Conservation (phyloP, 1,284 basidiomycete genomes). For the Ganoderma boninense region DNA sequence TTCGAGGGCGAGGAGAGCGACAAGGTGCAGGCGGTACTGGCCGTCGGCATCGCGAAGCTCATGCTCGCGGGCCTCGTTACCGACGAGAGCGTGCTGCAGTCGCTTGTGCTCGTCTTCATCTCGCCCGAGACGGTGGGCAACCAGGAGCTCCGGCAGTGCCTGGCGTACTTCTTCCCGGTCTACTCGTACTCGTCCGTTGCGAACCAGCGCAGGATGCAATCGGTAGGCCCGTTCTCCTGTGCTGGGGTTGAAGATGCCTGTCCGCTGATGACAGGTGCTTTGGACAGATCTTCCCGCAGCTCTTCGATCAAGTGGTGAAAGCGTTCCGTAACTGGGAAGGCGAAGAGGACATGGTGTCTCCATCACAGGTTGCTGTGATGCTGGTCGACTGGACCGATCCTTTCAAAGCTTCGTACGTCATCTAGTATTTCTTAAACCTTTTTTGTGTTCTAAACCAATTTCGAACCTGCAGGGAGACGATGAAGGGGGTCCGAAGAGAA, state of each 20-base stretch:
- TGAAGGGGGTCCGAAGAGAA: slow-evolving; percentile 48
- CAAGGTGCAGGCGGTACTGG: slow-evolving; percentile 83
- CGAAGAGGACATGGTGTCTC: slow-evolving; percentile 82
- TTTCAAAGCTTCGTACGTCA: slow-evolving; percentile 75
- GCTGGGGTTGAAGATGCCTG: neutral
- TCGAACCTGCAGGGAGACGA: slow-evolving; percentile 37
- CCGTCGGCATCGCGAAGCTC: slow-evolving; percentile 90
- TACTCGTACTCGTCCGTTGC: slow-evolving; percentile 87
- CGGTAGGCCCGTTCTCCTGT: slow-evolving; percentile 53
- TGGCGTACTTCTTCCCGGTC: slow-evolving; percentile 96
- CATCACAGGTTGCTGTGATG: slow-evolving; percentile 84
- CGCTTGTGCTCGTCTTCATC: slow-evolving; percentile 86
- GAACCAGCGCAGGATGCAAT: slow-evolving; percentile 85
- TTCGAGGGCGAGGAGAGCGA: slow-evolving; percentile 81
- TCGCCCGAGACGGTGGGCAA: slow-evolving; percentile 89
- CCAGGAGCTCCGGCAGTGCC: slow-evolving; percentile 89
- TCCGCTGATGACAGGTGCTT: no score
- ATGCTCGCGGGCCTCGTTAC: slow-evolving; percentile 86
- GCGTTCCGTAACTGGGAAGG: slow-evolving; percentile 80
- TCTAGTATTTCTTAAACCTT: slow-evolving; percentile 5
- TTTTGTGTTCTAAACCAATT: neutral
- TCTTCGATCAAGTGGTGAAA: slow-evolving; percentile 75
- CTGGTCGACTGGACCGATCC: slow-evolving; percentile 96
- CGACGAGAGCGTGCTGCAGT: slow-evolving; percentile 80
- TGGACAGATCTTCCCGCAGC: slow-evolving; percentile 77